Percentiles rank a stretch among this genome's conserved stretches.
Conservation (phyloP, 257 asterid species). For the Gentiana dahurica region DNA sequence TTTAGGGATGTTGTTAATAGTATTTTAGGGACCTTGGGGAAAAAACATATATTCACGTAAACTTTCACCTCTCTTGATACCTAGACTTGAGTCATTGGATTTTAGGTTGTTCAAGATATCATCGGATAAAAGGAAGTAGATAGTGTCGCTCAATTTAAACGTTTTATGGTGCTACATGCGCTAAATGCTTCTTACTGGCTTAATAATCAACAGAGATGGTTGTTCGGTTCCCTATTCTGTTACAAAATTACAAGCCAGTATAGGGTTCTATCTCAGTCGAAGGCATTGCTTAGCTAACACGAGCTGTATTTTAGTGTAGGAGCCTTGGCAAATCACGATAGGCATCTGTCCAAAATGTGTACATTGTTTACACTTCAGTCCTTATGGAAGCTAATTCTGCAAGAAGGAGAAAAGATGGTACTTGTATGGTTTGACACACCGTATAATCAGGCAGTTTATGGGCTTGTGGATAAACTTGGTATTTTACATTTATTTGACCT, state of each 20-base stretch:
- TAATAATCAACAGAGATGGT: too few species aligned
- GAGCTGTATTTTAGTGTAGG: slow-evolving; percentile 39
- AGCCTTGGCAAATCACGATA: slow-evolving; percentile 38
- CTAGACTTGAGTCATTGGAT: too few species aligned
- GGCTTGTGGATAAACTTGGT: slow-evolving; percentile 96
- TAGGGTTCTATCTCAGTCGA: slow-evolving; percentile 1
- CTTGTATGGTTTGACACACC: slow-evolving; percentile 97
- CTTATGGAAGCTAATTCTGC: slow-evolving; percentile 76
- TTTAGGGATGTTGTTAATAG: too few species aligned
- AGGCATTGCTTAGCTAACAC: slow-evolving; percentile 6
- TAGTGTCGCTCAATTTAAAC: too few species aligned
- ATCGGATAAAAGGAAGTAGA: too few species aligned
- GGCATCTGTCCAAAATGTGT: slow-evolving; percentile 70
- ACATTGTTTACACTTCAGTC: slow-evolving; percentile 79
- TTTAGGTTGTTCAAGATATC: too few species aligned
- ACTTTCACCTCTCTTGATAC: too few species aligned
- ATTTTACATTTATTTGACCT: background rate
- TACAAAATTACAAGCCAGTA: background rate
- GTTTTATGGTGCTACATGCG: too few species aligned
- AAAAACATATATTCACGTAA: too few species aligned
- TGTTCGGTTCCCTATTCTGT: background rate
- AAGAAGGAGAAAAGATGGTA: slow-evolving; percentile 96
- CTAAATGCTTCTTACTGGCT: too few species aligned
- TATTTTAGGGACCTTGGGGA: too few species aligned
- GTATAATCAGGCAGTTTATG: slow-evolving; percentile 95